Evolutionary conservation across 768 basidiomycete genomes (phyloP), one percentile per base, ranked within the genome.

Genomic region (Tulasnella calospora): DNA sequence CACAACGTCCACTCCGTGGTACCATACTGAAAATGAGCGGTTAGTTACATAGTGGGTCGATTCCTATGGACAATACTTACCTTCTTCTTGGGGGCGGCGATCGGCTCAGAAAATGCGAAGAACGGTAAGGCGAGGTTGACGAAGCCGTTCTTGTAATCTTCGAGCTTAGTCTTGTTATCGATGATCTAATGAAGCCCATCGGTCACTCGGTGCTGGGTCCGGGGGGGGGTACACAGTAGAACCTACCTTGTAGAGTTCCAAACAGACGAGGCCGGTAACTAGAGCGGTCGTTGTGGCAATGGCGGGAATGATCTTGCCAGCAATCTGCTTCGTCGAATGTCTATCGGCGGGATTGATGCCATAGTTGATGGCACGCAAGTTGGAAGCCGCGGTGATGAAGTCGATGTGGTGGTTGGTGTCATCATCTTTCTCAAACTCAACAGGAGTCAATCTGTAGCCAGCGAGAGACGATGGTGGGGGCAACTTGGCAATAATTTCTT

Each of bases 341-440:
- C 91, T 89, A 85, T 96, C 94, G 19, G 96, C 95, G 27, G 88
- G 86, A 72, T 89, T 88, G 82, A 99, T 99, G 79, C 87, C 92
- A 85, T 99, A 99, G 86, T 99, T 99, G 86, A 90, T 89, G 8
- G 98, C 98, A 46, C 98, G 94, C 76, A 98, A 88, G 86, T 99
- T 99, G 73, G 95, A 98, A 9, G 97, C 94, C 10, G 98, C 94
- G 46, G 96, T 98, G 85, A 99, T 97, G 86, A 99, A 98, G 85
- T 97, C 98, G 83, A 99, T 98, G 85, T 99, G 98, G 85, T 94
- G 90, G 85, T 99, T 99, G 73, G 92, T 89, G 83, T 99, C 98
- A 82, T 99, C 97, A 82, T 99, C 98, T 86, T 99, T 99, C 88
- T 99, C 98, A 81, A 99, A 99, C 82, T 98, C 96, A 73, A 96